phyloP scores from a whole-genome alignment of 2,329 filamentous ascomycete species.

The Gaeumannomyces sp. region DNA sequence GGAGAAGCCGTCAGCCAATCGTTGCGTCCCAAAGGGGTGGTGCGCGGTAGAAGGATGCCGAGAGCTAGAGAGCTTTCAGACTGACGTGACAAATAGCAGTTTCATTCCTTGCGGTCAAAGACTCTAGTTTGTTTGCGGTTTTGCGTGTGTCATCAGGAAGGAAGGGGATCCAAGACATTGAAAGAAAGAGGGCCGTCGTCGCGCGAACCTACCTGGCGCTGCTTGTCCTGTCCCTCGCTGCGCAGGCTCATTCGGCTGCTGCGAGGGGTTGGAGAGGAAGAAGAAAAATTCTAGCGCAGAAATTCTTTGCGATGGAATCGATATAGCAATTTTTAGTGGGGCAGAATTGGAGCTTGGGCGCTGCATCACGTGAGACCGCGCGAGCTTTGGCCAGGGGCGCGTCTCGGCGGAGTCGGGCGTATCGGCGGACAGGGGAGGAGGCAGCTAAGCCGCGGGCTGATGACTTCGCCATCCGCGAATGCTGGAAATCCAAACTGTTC shows the following conservation, averaged over 20 bases:
- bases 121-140: constrained; percentile 98
- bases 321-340: constrained; percentile 1
- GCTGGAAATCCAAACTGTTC: not conserved
- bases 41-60: not conserved
- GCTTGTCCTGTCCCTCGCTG: no score
- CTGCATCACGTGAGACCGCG: no score
- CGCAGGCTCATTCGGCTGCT: no score
- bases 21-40: not conserved
- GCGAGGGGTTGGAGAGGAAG: constrained; percentile 1
- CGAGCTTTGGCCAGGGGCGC: no score
- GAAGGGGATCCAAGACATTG: constrained; percentile 17
- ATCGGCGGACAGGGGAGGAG: no score
- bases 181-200: not conserved
- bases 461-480: not conserved
- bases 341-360: not conserved
- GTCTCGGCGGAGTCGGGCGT: no score
- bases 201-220: no score
- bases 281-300: constrained; percentile 21
- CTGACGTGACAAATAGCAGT: constrained; percentile 84
- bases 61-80: constrained; percentile 53
- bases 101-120: constrained; percentile 88
- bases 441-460: no score
- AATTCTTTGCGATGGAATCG: constrained; percentile 13
- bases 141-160: constrained; percentile 71
- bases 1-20: not conserved